Base-by-base conservation (phyloP, 495 filamentous ascomycete species). In the Aspergillus steynii region DNA sequence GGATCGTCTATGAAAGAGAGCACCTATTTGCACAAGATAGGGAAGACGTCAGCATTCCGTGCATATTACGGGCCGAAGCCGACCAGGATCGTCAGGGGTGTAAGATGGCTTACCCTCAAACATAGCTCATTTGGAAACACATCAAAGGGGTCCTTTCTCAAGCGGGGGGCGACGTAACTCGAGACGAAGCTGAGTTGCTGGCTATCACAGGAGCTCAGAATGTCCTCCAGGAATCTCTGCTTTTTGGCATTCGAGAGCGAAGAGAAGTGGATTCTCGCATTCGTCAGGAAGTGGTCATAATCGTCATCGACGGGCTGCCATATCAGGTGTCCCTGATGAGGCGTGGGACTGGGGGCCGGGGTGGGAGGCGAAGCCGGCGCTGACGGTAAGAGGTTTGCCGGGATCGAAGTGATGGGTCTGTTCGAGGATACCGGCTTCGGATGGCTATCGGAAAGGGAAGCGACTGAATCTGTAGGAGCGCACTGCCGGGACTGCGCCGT, bases 61-160 rank as follows among this genome's bases (percentile, higher is more conserved):
- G 9, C 52, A 20, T 7, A 32, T n/a, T n/a, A 37, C n/a, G 10
- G 31, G 9, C 9, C 28, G 25, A 52, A 8, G 34, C 62, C 50
- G 52, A 55, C 53, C 10, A 47, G 48, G n/a, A 56, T 49, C 29
- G 32, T 51, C 51, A 56, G 46, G 34, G 28, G 12, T 26, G 53
- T 48, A 14, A 57, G 20, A 49, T 32, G 10, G 67, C 84, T 70
- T 83, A 96, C 92, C 65, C 91, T 83, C 61, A 98, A 80, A 70
- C 93, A 97, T 46, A 99, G 74, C 72, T 99, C 95, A 72, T 93
- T 92, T 5, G 95, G 95, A 51, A 98, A 82, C 32, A 86, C 87
- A 50, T 84, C 87, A 61, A 99, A 97, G 0, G 95, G 95, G 76
- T 99, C 95, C 71, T 97, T 97, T 74, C 96, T 96, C 60, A 99